Conservation (phyloP, 495 filamentous ascomycete species). For the Thozetella sp. region DNA sequence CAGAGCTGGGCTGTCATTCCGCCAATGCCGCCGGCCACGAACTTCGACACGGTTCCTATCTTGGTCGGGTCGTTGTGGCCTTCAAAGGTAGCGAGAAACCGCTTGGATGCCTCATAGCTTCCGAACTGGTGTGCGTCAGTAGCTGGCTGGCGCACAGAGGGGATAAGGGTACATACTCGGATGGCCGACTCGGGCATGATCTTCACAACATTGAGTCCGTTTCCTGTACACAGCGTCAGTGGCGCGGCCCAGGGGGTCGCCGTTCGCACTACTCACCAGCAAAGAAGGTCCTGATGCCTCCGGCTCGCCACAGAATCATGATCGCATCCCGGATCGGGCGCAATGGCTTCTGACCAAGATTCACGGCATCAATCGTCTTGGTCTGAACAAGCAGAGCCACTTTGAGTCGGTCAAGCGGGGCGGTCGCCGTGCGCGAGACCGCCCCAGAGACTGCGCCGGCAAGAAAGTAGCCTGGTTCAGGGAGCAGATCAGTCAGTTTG, state of each 20-base stretch:
- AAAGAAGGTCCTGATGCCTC: slow-evolving; percentile 91
- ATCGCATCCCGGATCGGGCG: slow-evolving; percentile 72
- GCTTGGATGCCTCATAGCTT: slow-evolving; percentile 93
- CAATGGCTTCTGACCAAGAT: slow-evolving; percentile 54
- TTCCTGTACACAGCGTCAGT: slow-evolving; percentile 67
- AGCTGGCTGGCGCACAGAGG: background rate
- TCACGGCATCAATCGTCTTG: slow-evolving; percentile 63
- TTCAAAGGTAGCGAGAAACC: slow-evolving; percentile 81
- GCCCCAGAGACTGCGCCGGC: slow-evolving; percentile 92
- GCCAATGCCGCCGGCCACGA: slow-evolving; percentile 85
- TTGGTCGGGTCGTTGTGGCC: slow-evolving; percentile 81
- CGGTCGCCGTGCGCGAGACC: slow-evolving; percentile 89
- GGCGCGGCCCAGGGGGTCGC: background rate
- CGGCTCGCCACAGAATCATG: slow-evolving; percentile 77
- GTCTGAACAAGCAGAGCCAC: slow-evolving; percentile 97
- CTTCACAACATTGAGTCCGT: slow-evolving; percentile 95
- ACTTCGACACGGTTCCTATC: slow-evolving; percentile 82
- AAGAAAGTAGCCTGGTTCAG: slow-evolving; percentile 91
- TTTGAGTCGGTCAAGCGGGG: slow-evolving; percentile 94
- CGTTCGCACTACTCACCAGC: slow-evolving; percentile 65
- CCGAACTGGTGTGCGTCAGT: slow-evolving; percentile 63
- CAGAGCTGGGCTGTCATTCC: slow-evolving; percentile 96
- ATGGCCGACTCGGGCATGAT: slow-evolving; percentile 98
- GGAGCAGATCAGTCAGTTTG: slow-evolving; percentile 54
- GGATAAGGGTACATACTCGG: slow-evolving; percentile 40